Evolutionary conservation across 495 filamentous ascomycete genomes (phyloP), one percentile per base, ranked within the genome.

Genomic region (Achaetomiella virescens): DNA sequence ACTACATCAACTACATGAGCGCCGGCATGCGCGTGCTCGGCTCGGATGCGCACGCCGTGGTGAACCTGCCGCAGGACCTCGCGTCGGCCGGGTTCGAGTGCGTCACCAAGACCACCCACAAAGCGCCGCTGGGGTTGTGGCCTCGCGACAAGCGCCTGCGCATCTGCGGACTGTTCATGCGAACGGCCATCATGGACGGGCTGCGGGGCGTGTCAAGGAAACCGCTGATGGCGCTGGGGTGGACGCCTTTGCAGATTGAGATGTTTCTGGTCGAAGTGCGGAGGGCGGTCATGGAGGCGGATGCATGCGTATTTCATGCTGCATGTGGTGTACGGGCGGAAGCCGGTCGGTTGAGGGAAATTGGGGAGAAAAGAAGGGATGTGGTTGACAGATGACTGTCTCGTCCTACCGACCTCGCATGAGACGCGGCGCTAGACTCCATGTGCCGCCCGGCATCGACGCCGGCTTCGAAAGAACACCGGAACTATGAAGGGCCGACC

Each of bases 181-280:
- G 65, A 11, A 70, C 68, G 5, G 64, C 62, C 11, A 60, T 70
- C 48, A 65, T 73, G 66, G 68, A 69, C 42, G 71, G 71, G 2
- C 59, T 73, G 44, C 15, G 62, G 8, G 71, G 71, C 3, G n/a
- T 73, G 6, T 61, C 59, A 7, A 45, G 59, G 17, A 40, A 63
- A 43, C 70, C 71, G 17, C 49, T 73, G 6, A 48, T 37, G 21
- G 70, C 66, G 20, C 60, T 72, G 1, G 67, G 67, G 2, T 68
- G 70, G 68, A 72, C 69, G 29, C 58, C 48, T 46, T 20, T 66
- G 47, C 68, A 73, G 59, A 73, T 73, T 20, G 71, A 73, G 61
- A 66, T 71, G 60, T 68, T 72, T 15, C 56, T 73, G 36, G 61
- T 72, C 10, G 70, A 72, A 15, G 71, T 73, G 29, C 48, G 71